phyloP scores from a whole-genome alignment of 75 land plant genomes.

The Larix kaempferi region DNA sequence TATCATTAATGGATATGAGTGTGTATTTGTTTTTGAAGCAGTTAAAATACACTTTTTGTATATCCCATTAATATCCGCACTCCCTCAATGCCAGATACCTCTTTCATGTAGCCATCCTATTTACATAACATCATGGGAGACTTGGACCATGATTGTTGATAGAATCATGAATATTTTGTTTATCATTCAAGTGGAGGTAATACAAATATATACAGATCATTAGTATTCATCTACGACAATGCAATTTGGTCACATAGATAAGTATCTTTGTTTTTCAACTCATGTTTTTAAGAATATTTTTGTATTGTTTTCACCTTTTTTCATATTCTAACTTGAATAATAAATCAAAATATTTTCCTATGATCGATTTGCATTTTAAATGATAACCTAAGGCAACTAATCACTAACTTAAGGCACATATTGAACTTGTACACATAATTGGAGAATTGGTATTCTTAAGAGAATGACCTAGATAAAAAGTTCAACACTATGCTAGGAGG shows the following conservation, averaged over 20 bases:
- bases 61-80: slow-evolving; percentile 51
- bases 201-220: neutral
- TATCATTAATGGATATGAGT: too few species aligned
- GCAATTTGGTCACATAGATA: neutral
- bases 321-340: neutral
- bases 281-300: neutral
- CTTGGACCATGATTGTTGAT: too few species aligned
- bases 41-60: too few species aligned
- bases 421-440: too few species aligned
- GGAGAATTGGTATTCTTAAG: too few species aligned
- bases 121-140: slow-evolving; percentile 1
- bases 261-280: neutral
- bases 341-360: neutral
- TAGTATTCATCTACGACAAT: neutral
- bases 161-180: too few species aligned
- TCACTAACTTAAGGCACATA: too few species aligned
- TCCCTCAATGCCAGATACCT: slow-evolving; percentile 40
- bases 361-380: too few species aligned
- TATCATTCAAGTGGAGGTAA: neutral
- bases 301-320: neutral
- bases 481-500: too few species aligned
- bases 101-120: slow-evolving; percentile 80
- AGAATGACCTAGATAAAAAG: too few species aligned
- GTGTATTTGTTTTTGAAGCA: too few species aligned
- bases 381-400: too few species aligned